phyloP scores from a whole-genome alignment of 177 flowering plant genomes.

The Vitis hybrid region DNA sequence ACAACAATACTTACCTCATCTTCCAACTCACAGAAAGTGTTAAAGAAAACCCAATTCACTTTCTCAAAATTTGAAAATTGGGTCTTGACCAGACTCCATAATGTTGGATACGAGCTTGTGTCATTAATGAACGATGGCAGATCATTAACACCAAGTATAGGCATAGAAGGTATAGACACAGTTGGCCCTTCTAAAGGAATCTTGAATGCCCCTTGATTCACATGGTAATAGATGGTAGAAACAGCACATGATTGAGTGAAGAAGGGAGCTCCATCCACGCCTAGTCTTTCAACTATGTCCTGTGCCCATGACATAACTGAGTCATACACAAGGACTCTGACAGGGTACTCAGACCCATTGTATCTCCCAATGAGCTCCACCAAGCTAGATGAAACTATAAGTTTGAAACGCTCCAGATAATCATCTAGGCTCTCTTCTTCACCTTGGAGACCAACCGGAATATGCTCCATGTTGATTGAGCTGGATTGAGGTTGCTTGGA shows the following conservation, averaged over 20 bases:
- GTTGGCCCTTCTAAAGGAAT: neutral
- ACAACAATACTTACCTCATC: conserved; percentile 20
- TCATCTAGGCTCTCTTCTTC: neutral
- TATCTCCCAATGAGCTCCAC: conserved; percentile 6
- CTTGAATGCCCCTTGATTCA: conserved; percentile 4
- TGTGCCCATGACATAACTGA: conserved; percentile 23
- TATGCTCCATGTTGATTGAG: neutral
- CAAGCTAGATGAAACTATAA: neutral
- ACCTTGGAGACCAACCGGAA: neutral
- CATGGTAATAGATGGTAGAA: conserved; percentile 12
- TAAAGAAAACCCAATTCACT: conserved; percentile 26
- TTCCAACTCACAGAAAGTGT: conserved; percentile 32
- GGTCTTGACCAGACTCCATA: neutral
- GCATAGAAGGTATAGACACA: conserved; percentile 16
- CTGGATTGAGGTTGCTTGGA: neutral
- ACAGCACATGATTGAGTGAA: conserved; percentile 27
- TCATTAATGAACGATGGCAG: conserved; percentile 12
- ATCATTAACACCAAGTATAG: conserved; percentile 11
- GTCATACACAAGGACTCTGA: conserved; percentile 16
- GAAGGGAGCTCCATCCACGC: conserved; percentile 24
- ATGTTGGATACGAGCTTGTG: conserved; percentile 1
- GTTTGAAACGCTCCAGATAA: neutral
- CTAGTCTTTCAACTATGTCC: conserved; percentile 12
- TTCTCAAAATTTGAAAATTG: conserved; percentile 27
- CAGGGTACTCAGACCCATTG: neutral